Evolutionary conservation across 192 early-diverging fungal species (phyloP).

Genomic region (Coemansia sp.): DNA sequence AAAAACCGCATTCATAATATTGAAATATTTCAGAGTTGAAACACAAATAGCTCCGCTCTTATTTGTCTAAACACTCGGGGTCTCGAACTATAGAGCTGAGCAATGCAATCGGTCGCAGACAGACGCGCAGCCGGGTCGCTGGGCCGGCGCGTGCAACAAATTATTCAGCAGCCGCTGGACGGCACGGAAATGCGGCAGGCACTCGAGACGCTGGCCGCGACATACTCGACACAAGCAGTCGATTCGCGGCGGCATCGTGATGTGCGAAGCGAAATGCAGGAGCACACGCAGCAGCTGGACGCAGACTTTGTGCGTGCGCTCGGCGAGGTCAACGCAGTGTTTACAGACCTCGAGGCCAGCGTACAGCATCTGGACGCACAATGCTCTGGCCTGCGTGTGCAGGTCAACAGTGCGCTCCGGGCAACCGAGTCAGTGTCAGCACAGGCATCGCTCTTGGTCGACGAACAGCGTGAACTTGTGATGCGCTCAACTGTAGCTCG

Average conservation of each 20-base stretch:
- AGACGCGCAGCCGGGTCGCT: constrained; percentile 31
- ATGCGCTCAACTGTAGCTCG: constrained; percentile 11
- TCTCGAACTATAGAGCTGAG: not conserved
- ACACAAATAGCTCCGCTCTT: too few relatives aligned
- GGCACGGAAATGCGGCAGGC: constrained; percentile 19
- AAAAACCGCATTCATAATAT: not conserved
- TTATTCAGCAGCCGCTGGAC: constrained; percentile 34
- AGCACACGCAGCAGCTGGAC: constrained; percentile 17
- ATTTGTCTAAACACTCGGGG: too few relatives aligned
- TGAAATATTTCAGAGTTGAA: too few relatives aligned
- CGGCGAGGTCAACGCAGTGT: constrained; percentile 25
- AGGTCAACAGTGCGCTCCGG: constrained; percentile 22
- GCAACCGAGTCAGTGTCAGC: constrained; percentile 20
- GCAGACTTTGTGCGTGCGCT: constrained; percentile 33
- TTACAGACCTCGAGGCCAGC: constrained; percentile 30
- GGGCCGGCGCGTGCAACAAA: constrained; percentile 34
- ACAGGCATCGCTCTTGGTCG: constrained; percentile 25
- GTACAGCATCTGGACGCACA: constrained; percentile 22
- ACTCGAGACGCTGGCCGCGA: constrained; percentile 23
- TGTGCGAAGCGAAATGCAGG: constrained; percentile 39
- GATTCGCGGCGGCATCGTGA: constrained; percentile 21
- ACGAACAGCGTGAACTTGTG: constrained; percentile 32
- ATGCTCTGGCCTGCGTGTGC: constrained; percentile 18
- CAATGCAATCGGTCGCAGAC: constrained; percentile 8
- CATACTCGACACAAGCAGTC: constrained; percentile 17